Conservation (phyloP, 73 alveolate species). For the Symbiodinium pilosum region DNA sequence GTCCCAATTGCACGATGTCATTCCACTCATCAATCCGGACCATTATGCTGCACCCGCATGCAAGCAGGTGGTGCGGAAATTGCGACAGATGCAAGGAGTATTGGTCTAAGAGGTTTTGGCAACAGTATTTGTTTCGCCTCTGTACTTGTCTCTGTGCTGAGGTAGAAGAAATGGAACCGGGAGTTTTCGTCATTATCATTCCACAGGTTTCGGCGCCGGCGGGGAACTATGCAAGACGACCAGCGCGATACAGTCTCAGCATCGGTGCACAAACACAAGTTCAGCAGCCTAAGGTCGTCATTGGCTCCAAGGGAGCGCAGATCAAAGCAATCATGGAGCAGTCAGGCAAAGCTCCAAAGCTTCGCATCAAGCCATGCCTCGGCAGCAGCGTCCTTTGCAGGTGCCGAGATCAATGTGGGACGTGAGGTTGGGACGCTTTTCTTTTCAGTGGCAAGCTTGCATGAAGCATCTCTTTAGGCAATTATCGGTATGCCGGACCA, state of each 20-base stretch:
- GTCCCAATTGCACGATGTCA: not conserved
- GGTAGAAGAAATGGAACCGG: constrained; percentile 85
- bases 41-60: not conserved
- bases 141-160: not conserved
- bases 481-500: constrained; percentile 81
- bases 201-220: constrained; percentile 51
- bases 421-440: not conserved
- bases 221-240: not conserved
- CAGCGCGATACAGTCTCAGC: no score
- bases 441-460: not conserved
- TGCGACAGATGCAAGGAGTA: constrained; percentile 77
- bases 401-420: constrained; percentile 84
- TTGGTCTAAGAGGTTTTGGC: not conserved
- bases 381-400: not conserved
- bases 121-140: not conserved
- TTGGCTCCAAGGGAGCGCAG: constrained; percentile 88
- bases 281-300: constrained; percentile 41
- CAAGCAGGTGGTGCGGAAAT: constrained; percentile 46
- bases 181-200: constrained; percentile 76
- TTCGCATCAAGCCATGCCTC: no score
- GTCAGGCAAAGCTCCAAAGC: no score
- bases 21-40: not conserved
- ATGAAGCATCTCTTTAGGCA: not conserved
- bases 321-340: constrained; percentile 70
- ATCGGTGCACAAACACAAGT: no score